These are phyloP conservation scores for Fraxinus nigra DNA, from an alignment of 305 asterid genomes.

Conservation along the genomic window DNA sequence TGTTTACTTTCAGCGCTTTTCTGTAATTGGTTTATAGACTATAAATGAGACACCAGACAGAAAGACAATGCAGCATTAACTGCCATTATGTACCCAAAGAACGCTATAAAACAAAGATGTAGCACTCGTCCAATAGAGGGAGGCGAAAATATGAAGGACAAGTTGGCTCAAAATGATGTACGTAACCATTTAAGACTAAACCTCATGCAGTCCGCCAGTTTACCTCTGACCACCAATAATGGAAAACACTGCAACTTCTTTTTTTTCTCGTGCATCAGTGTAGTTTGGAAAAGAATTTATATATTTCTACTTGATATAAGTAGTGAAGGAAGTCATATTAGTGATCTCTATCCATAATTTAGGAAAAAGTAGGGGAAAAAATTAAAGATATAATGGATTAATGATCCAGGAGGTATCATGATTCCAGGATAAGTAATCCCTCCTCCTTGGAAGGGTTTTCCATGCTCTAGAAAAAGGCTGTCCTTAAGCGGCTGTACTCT, in stretches of 20 bases:
- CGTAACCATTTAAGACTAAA: background rate
- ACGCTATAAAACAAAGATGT: slow-evolving; percentile 8
- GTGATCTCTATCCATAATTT: slow-evolving; percentile 8
- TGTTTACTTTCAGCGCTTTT: background rate
- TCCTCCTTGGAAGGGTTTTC: background rate
- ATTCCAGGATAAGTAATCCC: slow-evolving; percentile 17
- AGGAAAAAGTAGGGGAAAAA: slow-evolving; percentile 4
- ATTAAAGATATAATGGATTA: background rate
- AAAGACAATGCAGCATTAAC: slow-evolving; percentile 8
- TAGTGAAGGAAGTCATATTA: background rate
- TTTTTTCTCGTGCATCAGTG: background rate
- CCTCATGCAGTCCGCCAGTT: slow-evolving; percentile 4
- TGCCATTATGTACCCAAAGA: slow-evolving; percentile 9
- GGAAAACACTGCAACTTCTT: background rate
- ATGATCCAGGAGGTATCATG: slow-evolving; percentile 15
- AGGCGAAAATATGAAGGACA: background rate
- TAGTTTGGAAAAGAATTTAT: background rate
- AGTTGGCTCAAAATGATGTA: background rate
- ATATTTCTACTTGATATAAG: background rate
- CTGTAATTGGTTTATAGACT: slow-evolving; percentile 15
- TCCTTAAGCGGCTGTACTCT: slow-evolving; percentile 10
- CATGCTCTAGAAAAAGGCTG: slow-evolving; percentile 3
- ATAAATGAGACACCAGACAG: background rate
- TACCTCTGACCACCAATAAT: slow-evolving; percentile 6
- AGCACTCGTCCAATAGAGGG: slow-evolving; percentile 4